Base-by-base conservation (phyloP, 2,329 filamentous ascomycete species). In the Teratosphaeria epicoccoides region DNA sequence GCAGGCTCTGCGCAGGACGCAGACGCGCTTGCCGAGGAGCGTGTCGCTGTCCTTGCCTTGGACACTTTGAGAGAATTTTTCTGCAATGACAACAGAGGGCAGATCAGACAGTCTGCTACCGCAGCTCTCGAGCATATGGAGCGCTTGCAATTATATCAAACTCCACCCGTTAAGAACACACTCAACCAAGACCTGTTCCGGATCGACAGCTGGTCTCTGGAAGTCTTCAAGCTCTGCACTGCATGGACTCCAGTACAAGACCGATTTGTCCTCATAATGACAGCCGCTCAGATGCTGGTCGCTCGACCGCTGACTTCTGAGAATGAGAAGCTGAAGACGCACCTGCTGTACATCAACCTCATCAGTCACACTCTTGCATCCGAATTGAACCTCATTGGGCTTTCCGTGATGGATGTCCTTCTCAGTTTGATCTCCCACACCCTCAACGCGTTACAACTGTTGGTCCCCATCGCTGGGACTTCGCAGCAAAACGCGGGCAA, bases 331-430 rank as follows among this genome's bases (percentile, higher is more conserved):
- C 69, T 96, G 28, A 77, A 81, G 44, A 82, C 86, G 51, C 87
- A 95, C 62, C 74, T 89, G 50, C 80, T 85, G 4, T 74, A 95
- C 54, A 80, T 86, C 0, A 83, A 83, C 43, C 82, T 96, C 70
- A 82, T 96, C 53, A 83, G 87, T 55, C 87, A 86, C 56, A 76
- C 97, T 9, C 74, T 98, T 46, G 84, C 85, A 49, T 96, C 91
- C 0, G 83, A 91, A 43, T 83, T 95, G 64, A 97, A 96, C 68
- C 77, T 97, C 64, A 96, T 98, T 55, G 93, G 93, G 1, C 75
- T 98, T 45, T 96, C 90, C 66, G 86, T 97, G 49, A 97, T 97
- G 83, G 93, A 98, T 66, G 84, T 97, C 17, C 74, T 97, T 24
- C 76, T 95, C 12, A 86, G 88, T 1, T 76, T 98, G 12, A 81